Percentiles rank a stretch among this genome's conserved stretches.
Evolutionary conservation across 768 basidiomycete species (phyloP).

Genomic region (Psilocybe tampanensis): DNA sequence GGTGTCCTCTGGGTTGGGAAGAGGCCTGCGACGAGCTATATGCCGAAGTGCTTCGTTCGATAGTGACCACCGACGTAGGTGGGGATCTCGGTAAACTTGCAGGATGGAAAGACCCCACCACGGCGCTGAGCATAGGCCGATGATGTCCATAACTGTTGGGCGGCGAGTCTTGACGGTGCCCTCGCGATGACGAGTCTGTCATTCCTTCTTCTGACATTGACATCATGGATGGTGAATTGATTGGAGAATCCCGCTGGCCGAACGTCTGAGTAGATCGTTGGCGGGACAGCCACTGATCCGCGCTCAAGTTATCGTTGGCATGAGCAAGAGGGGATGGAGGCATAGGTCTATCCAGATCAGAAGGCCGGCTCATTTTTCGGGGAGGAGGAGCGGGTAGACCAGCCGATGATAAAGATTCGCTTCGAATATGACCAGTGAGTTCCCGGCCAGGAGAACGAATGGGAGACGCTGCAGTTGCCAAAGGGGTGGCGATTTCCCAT

Average conservation of each 20-base stretch:
- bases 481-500: slow-evolving; percentile 23
- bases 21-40: neutral
- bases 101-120: slow-evolving; percentile 8
- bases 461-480: slow-evolving; percentile 13
- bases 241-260: slow-evolving; percentile 15
- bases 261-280: slow-evolving; percentile 21
- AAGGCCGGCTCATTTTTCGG: slow-evolving; percentile 20
- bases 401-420: slow-evolving; percentile 25
- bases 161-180: slow-evolving; percentile 1
- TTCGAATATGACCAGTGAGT: slow-evolving; percentile 19
- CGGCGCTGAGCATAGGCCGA: slow-evolving; percentile 16
- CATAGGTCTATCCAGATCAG: slow-evolving; percentile 6
- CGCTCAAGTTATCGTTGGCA: neutral
- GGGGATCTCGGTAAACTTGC: slow-evolving; percentile 1
- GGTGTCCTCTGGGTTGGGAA: slow-evolving; percentile 3
- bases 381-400: slow-evolving; percentile 44
- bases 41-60: slow-evolving; percentile 13
- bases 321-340: neutral
- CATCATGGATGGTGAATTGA: slow-evolving; percentile 14
- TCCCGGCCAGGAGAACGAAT: slow-evolving; percentile 7
- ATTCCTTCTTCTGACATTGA: slow-evolving; percentile 18
- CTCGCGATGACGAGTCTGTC: slow-evolving; percentile 14
- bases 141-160: slow-evolving; percentile 3
- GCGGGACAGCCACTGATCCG: slow-evolving; percentile 12
- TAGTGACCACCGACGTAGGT: slow-evolving; percentile 4